Base-by-base conservation (phyloP, 2,329 filamentous ascomycete genomes). In the Sclerotinia spermophila region DNA sequence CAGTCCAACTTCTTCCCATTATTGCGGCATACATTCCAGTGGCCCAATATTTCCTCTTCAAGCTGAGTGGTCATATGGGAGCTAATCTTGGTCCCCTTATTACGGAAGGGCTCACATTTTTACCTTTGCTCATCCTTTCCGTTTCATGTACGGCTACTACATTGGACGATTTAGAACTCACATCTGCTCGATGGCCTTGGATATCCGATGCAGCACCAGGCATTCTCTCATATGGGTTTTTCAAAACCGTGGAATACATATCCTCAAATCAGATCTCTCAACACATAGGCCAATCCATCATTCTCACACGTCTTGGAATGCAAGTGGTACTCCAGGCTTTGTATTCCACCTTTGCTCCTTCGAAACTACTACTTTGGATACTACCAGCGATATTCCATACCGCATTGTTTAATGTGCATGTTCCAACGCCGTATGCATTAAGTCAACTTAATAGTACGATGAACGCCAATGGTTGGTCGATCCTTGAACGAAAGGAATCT, bases 401-500 rank as follows among this genome's bases (percentile, higher is more conserved):
- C 0, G 82, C 89, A 42, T 83, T 90, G 48, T 84, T 89, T 68
- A 97, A 97, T 79, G 86, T 90, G 0, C 94, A 97, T 79, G 82
- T 92, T 66, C 86, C 88, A 64, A 86, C 89, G 1, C 83, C 86
- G 0, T 82, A 84, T 74, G 88, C 89, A 0, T 88, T 89, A 0
- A 80, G 82, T 1, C 81, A 84, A 0, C 82, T 96, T 51, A 95
- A 97, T 77, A 82, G 82, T 7, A 90, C 87, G 0, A 82, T 98
- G 58, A 81, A 83, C 30, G 80, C 84, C 1, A 84, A 91, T 48
- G 88, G 90, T 24, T 98, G 90, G 86, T 86, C 87, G 1, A 82
- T 98, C 1, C 79, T 98, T 59, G 94, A 94, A 62, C 89, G 96
- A 17, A 86, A 87, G 74, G 96, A 98, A 80, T 97, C 94, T 0